These are phyloP conservation scores for Lodderomyces theae DNA, from an alignment of 1,139 yeast species.

Conservation along the genomic window DNA sequence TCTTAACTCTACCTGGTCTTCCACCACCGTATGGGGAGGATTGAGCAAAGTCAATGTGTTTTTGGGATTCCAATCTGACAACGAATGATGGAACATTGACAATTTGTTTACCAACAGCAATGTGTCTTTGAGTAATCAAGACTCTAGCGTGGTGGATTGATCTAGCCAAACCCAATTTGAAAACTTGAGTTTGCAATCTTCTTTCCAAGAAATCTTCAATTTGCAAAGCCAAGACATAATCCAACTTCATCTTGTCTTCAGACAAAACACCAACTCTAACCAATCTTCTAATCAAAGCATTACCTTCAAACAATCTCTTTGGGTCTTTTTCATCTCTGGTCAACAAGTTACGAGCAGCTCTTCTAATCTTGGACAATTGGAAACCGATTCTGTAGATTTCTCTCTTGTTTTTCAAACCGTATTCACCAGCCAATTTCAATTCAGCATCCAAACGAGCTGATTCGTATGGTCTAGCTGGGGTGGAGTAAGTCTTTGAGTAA, in stretches of 20 bases:
- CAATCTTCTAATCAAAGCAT: constrained; percentile 97
- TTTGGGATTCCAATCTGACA: constrained; percentile 99
- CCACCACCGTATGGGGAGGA: constrained; percentile 99
- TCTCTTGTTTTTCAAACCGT: constrained; percentile 99
- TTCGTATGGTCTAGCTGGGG: constrained; percentile 99
- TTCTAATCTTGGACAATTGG: constrained; percentile 99
- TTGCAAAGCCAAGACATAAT: constrained; percentile 98
- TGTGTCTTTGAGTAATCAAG: constrained; percentile 97
- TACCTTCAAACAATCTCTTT: constrained; percentile 99
- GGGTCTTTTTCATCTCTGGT: constrained; percentile 99
- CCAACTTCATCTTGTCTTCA: constrained; percentile 99
- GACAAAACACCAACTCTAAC: constrained; percentile 98
- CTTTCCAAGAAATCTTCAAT: constrained; percentile 99
- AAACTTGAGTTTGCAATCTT: constrained; percentile 99
- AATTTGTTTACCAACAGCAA: constrained; percentile 99
- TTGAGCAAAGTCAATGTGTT: constrained; percentile 99
- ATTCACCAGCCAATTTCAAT: constrained; percentile 99
- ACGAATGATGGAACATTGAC: constrained; percentile 99
- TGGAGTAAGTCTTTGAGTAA: constrained; percentile 98
- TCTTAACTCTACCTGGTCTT: constrained; percentile 99
- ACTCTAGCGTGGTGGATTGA: constrained; percentile 99
- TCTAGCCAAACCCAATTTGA: constrained; percentile 99
- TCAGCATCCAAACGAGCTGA: constrained; percentile 99
- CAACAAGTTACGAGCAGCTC: constrained; percentile 99
- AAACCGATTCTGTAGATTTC: constrained; percentile 98